Percentiles rank a stretch among this genome's conserved stretches.
phyloP scores from a whole-genome alignment of 345 rosid genomes.

The Streptanthus diversifolius region DNA sequence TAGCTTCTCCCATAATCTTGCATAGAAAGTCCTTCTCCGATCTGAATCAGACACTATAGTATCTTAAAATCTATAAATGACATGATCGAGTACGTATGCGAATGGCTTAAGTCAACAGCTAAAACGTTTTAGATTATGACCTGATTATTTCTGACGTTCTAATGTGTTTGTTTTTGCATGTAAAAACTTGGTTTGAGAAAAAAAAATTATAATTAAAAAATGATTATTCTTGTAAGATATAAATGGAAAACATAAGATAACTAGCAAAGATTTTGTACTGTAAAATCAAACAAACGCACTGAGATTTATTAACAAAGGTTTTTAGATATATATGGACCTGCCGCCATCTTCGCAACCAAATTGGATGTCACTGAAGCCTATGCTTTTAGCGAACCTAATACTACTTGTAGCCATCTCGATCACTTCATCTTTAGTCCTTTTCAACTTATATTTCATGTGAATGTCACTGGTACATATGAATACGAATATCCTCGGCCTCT shows the following conservation, averaged over 20 bases:
- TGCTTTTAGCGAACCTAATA: slow-evolving; percentile 58
- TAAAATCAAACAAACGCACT: neutral
- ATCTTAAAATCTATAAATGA: neutral
- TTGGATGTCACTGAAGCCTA: slow-evolving; percentile 77
- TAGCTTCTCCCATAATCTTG: slow-evolving; percentile 71
- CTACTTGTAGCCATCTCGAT: slow-evolving; percentile 59
- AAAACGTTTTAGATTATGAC: neutral
- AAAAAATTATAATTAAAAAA: no score
- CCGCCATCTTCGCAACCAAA: slow-evolving; percentile 93
- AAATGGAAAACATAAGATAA: neutral
- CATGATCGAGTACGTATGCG: neutral
- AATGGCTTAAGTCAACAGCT: neutral
- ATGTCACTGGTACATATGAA: slow-evolving; percentile 83
- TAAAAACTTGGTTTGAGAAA: neutral
- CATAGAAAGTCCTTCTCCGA: slow-evolving; percentile 43
- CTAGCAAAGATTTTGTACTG: neutral
- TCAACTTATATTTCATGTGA: slow-evolving; percentile 76
- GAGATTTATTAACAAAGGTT: neutral
- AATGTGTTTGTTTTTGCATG: neutral
- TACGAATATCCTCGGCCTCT: slow-evolving; percentile 65
- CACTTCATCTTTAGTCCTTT: slow-evolving; percentile 68
- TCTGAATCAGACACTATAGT: neutral
- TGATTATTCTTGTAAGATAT: neutral
- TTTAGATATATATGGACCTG: slow-evolving; percentile 40
- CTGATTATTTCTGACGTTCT: neutral